These are phyloP conservation scores for Pigoraptor vietnamica DNA, from an alignment of 78 protist species.

Conservation along the genomic window DNA sequence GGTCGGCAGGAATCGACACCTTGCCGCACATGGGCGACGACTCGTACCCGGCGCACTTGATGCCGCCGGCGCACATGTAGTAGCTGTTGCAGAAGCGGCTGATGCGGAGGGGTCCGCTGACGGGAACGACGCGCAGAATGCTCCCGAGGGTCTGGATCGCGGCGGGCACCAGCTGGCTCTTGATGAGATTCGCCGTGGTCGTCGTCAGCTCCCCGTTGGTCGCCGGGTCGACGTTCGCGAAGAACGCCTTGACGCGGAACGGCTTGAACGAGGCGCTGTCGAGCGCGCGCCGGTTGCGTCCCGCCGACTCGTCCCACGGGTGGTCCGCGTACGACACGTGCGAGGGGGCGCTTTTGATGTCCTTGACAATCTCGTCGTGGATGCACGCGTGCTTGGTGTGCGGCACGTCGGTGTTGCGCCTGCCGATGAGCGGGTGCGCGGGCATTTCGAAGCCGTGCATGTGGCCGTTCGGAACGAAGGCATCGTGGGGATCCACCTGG, in stretches of 20 bases:
- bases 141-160: too few relatives aligned
- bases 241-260: not conserved
- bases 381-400: not conserved
- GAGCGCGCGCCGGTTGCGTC: not conserved
- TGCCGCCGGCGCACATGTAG: not conserved
- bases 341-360: not conserved
- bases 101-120: not conserved
- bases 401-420: too few relatives aligned
- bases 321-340: not conserved
- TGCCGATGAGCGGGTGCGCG: too few relatives aligned
- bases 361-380: not conserved
- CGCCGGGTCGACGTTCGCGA: not conserved
- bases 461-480: too few relatives aligned
- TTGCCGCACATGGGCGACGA: not conserved
- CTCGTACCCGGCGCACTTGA: not conserved
- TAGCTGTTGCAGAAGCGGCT: not conserved
- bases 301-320: not conserved
- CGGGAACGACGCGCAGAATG: not conserved
- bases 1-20: not conserved
- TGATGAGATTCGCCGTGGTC: too few relatives aligned
- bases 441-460: too few relatives aligned
- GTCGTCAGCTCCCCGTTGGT: too few relatives aligned
- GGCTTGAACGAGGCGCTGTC: too few relatives aligned
- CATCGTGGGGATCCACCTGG: too few relatives aligned
- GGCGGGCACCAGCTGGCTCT: too few relatives aligned